A percentile compares a stretch with the other conserved stretches of the same genome.
phyloP scores from a whole-genome alignment of 208 protist species.

The Leptomonas pyrrhocoris region DNA sequence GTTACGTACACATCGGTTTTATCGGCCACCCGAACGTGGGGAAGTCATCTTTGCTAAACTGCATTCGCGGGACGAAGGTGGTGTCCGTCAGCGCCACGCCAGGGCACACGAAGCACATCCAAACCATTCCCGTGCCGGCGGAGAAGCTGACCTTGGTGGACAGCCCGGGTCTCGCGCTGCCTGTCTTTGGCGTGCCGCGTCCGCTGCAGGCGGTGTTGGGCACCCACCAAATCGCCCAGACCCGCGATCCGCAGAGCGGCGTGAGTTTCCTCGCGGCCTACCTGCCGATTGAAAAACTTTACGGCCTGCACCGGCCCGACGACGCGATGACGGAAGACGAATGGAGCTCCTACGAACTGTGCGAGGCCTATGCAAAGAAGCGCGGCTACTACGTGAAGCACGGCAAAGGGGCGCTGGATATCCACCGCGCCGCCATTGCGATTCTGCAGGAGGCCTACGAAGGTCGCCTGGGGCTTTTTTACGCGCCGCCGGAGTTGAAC shows the following conservation, averaged over 20 bases:
- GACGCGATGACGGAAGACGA: conserved; percentile 41
- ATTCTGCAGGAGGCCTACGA: conserved; percentile 91
- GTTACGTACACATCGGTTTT: conserved; percentile 77
- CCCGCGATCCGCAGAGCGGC: conserved; percentile 94
- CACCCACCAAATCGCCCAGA: conserved; percentile 96
- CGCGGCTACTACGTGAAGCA: conserved; percentile 85
- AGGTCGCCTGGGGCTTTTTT: conserved; percentile 86
- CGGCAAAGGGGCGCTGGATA: conserved; percentile 85
- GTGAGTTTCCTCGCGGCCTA: conserved; percentile 92
- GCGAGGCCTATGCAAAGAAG: conserved; percentile 93
- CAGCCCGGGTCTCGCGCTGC: conserved; percentile 95
- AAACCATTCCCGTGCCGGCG: conserved; percentile 93
- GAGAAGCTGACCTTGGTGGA: conserved; percentile 93
- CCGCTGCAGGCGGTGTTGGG: conserved; percentile 94
- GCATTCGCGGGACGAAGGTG: conserved; percentile 95
- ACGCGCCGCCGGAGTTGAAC: conserved; percentile 71
- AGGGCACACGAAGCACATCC: conserved; percentile 97
- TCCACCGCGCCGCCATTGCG: conserved; percentile 90
- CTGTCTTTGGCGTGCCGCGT: conserved; percentile 76
- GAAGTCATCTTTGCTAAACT: conserved; percentile 97
- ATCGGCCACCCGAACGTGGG: conserved; percentile 95
- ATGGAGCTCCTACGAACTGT: conserved; percentile 92
- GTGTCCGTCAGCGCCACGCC: conserved; percentile 93
- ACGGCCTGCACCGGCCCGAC: conserved; percentile 80
- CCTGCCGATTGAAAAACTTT: conserved; percentile 90